A percentile compares a stretch with the other conserved stretches of the same genome.
phyloP scores from a whole-genome alignment of 2,329 filamentous ascomycete species.

The Cladosporium sphaerospermum region DNA sequence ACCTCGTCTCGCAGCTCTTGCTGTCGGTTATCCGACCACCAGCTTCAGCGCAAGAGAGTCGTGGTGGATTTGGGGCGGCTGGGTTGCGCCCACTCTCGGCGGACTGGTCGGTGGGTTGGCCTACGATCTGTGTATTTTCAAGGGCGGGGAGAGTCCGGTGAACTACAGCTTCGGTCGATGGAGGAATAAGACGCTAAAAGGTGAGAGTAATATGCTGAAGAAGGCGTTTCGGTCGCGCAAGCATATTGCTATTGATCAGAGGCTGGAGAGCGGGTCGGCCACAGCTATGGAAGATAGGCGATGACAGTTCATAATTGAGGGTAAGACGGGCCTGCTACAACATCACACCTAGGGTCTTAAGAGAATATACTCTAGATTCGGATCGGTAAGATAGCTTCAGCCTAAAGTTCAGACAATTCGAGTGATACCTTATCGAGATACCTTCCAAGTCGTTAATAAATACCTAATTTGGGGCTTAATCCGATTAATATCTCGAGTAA shows the following conservation, averaged over 20 bases:
- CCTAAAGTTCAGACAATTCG: too few relatives aligned
- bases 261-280: background rate
- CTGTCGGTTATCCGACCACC: slow-evolving; percentile 39
- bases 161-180: slow-evolving; percentile 39
- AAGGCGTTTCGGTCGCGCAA: background rate
- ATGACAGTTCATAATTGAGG: background rate
- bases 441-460: too few relatives aligned
- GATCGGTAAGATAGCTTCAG: too few relatives aligned
- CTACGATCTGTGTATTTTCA: slow-evolving; percentile 47
- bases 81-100: slow-evolving; percentile 35
- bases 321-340: too few relatives aligned
- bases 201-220: slow-evolving; percentile 15
- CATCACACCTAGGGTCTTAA: too few relatives aligned
- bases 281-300: background rate
- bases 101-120: slow-evolving; percentile 40
- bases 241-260: background rate
- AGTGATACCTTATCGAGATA: too few relatives aligned
- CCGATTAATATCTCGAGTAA: too few relatives aligned
- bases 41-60: slow-evolving; percentile 29
- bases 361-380: too few relatives aligned
- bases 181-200: slow-evolving; percentile 19
- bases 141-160: slow-evolving; percentile 45
- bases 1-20: slow-evolving; percentile 41
- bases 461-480: too few relatives aligned
- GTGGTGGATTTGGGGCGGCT: slow-evolving; percentile 46